These are phyloP conservation scores for Coniosporium tulheliwenetii DNA, from an alignment of 2,329 filamentous ascomycete genomes.

Conservation along the genomic window DNA sequence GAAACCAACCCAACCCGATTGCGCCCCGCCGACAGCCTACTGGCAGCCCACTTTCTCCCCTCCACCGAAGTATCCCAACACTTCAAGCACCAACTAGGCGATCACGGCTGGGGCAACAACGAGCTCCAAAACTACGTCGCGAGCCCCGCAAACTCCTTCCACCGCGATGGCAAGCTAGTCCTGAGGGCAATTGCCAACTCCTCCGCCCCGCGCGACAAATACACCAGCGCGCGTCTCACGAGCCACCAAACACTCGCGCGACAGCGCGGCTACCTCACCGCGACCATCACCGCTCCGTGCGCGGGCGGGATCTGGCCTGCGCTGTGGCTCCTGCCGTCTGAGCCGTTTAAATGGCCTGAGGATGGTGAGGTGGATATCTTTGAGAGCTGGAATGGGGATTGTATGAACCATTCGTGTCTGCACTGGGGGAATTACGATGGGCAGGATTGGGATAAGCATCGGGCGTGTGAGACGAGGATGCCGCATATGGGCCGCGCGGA, in stretches of 20 bases:
- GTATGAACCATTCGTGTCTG: conserved; percentile 39
- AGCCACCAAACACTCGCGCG: conserved; percentile 35
- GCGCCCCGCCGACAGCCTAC: conserved; percentile 17
- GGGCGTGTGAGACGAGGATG: conserved; percentile 36
- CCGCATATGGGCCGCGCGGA: conserved; percentile 28
- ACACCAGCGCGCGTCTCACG: conserved; percentile 40
- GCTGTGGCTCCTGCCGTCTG: conserved; percentile 43
- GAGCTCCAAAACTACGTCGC: conserved; percentile 43
- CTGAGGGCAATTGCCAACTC: conserved; percentile 33
- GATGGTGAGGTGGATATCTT: conserved; percentile 47
- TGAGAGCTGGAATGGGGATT: conserved; percentile 45
- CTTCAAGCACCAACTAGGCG: conserved; percentile 40
- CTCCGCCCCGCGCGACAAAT: conserved; percentile 21
- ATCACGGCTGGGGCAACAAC: conserved; percentile 47
- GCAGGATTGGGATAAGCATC: conserved; percentile 40
- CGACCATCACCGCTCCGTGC: conserved; percentile 35
- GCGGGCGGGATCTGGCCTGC: conserved; percentile 45
- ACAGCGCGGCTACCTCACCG: conserved; percentile 36
- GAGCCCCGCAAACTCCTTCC: conserved; percentile 35
- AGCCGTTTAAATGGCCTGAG: conserved; percentile 42
- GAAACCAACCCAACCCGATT: no score
- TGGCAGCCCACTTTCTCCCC: conserved; percentile 37
- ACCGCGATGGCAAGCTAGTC: conserved; percentile 36
- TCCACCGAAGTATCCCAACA: conserved; percentile 30
- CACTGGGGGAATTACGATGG: conserved; percentile 43